Percentiles rank a stretch among this genome's conserved stretches.
phyloP scores from a whole-genome alignment of 805 yeast genomes.

The Kockiozyma suomiensis region DNA sequence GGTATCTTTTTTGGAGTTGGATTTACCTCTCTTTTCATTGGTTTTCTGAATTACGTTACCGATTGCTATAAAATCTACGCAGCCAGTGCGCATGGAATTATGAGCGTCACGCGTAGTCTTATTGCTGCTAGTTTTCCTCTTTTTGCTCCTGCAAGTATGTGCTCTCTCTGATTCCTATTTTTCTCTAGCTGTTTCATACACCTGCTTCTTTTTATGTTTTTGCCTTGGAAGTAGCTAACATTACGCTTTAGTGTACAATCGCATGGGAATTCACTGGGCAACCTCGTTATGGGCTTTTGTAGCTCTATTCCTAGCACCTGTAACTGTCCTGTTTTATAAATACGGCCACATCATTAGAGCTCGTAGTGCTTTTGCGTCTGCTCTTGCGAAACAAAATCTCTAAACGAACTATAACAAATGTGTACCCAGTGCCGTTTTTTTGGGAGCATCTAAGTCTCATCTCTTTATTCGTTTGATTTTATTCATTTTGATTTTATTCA shows the following conservation, averaged over 20 bases:
- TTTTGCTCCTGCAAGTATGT: conserved; percentile 46
- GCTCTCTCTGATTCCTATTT: background rate
- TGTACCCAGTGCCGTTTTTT: no score
- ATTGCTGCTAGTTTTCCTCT: conserved; percentile 48
- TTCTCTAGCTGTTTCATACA: background rate
- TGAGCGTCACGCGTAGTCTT: conserved; percentile 29
- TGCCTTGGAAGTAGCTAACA: background rate
- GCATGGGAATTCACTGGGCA: conserved; percentile 59
- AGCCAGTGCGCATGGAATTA: conserved; percentile 33
- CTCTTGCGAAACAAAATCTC: conserved; percentile 10
- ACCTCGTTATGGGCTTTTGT: conserved; percentile 63
- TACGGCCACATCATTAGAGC: conserved; percentile 50
- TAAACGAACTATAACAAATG: background rate
- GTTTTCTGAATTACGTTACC: conserved; percentile 65
- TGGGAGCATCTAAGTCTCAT: no score
- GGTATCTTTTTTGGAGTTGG: conserved; percentile 61
- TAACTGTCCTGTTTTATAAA: conserved; percentile 56
- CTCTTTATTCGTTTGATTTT: no score
- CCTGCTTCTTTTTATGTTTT: conserved; percentile 17
- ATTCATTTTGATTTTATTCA: no score
- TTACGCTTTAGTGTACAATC: conserved; percentile 51
- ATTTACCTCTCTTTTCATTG: conserved; percentile 67
- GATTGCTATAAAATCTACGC: conserved; percentile 34
- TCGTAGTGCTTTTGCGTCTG: conserved; percentile 32
- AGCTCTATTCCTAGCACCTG: conserved; percentile 55